Evolutionary conservation across 148 eudicot species (phyloP), one percentile per base, ranked within the genome.

Genomic region (Persicaria maculosa): DNA sequence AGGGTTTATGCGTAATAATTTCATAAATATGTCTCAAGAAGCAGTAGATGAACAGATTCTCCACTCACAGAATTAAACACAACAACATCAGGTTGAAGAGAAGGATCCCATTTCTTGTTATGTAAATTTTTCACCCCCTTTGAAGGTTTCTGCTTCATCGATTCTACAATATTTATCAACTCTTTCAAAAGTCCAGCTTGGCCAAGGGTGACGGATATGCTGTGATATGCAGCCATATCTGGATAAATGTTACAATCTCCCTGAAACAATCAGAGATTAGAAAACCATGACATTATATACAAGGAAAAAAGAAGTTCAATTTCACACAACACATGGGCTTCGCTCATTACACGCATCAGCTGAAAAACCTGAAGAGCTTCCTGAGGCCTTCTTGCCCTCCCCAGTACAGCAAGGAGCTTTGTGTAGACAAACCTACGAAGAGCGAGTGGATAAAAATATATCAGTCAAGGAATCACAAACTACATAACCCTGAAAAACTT

Each of bases 211-310:
- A 95, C 96, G 47, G 97, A 85, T 36, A 90, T 78, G 76, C 91
- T 86, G 81, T 84, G 98, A 83, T 95, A 95, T 62, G 97, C 98
- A 25, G 98, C 86, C 91, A 95, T 87, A 80, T 95, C 98, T 44
- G 98, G 98, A 79, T 95, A 95, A 81, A 92, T 83, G 76, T 90
- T 85, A 84, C 81, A 79, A 76, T 95, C 97, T 55, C 85, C 88
- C 98, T 95, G 81, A 61, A 80, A 47, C 74, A 64, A 64, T 64
- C 14, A 6, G 9, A 64, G 8, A 64, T 31, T 36, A 40, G 69
- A 15, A 64, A 36, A 64, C 12, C 69, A 64, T 64, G 46, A 64
- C 8, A 40, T 64, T 16, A 53, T 20, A 58, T 58, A 6, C 7
- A 64, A 14, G 47, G 17, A 2, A 0, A 40, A 64, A 40, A 14